Evolutionary conservation across 257 asterid species (phyloP), one percentile per base, ranked within the genome.

Genomic region (Plectranthus barbatus): DNA sequence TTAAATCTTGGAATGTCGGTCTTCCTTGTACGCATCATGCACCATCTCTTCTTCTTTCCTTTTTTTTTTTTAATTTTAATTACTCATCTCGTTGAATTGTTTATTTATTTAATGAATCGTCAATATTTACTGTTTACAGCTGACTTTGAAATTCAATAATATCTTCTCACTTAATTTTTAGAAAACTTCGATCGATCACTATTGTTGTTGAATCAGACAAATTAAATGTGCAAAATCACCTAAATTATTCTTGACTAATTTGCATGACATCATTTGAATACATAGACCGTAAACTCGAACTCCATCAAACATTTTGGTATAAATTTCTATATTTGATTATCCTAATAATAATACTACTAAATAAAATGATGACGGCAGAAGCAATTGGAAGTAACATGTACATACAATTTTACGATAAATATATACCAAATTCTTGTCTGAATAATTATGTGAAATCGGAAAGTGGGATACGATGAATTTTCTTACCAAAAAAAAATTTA

Each of bases 91-190:
- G 39, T 59, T 18, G 26, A 51, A 40, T 33, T 24, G 17, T n/a
- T 1, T 18, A 19, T 5, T 13, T 24, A n/a, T 1, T 1, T 10
- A 41, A 10, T 15, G 0, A 29, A 42, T 34, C n/a, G 56, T 58
- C 71, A 62, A 64, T 21, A 1, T 63, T 74, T 44, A 14, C 13
- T 31, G 6, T 51, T 56, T 3, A 20, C 6, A 50, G 46, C 53
- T 70, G 79, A 75, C 80, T 75, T 45, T 59, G 46, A 52, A 53
- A 18, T 59, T 64, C 12, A 44, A 58, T 53, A 55, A 0, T 33
- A 61, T 42, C 21, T 23, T 47, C 47, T 46, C 36, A 21, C 39
- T 26, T 17, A 50, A 15, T 29, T 55, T 40, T 15, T 9, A 29
- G 47, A 23, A 21, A 48, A 46, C 47, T 51, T 48, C 18, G 11